These are phyloP conservation scores for Colletotrichum sp. DNA, from an alignment of 2,329 filamentous ascomycete genomes.

Conservation along the genomic window DNA sequence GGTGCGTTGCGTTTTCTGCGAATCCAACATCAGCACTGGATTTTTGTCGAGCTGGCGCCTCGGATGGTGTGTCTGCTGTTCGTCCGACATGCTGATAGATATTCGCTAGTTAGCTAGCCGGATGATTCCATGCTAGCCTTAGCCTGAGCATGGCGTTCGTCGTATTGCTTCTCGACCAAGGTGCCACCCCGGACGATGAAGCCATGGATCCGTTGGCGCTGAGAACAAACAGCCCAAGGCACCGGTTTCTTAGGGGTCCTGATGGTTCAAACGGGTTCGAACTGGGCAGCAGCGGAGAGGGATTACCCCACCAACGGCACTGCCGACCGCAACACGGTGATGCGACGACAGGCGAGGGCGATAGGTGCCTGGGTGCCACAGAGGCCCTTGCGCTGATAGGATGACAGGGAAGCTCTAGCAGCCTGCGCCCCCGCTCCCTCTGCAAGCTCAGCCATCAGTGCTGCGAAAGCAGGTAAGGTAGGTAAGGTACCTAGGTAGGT, in stretches of 20 bases:
- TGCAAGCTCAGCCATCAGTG: constrained; percentile 12
- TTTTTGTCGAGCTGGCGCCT: background rate
- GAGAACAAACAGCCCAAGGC: background rate
- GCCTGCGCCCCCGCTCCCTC: constrained; percentile 17
- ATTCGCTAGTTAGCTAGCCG: background rate
- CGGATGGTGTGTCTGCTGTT: background rate
- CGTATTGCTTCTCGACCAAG: background rate
- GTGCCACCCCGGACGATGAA: background rate
- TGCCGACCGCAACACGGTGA: constrained; percentile 1
- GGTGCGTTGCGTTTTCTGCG: background rate
- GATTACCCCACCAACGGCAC: constrained; percentile 12
- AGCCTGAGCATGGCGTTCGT: background rate
- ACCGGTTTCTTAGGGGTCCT: background rate
- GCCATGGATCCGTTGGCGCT: background rate
- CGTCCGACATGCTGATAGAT: background rate
- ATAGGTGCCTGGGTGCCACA: background rate
- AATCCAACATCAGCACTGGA: background rate
- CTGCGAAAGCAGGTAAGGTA: background rate
- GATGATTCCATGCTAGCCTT: background rate
- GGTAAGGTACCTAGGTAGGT: background rate
- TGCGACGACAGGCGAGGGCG: background rate
- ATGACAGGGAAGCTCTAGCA: constrained; percentile 1
- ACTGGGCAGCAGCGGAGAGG: background rate
- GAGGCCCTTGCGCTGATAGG: constrained; percentile 1
- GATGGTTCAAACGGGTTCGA: background rate